These are phyloP conservation scores for Trichoderma harzianum DNA, from an alignment of 2,329 filamentous ascomycete genomes.

Conservation along the genomic window DNA sequence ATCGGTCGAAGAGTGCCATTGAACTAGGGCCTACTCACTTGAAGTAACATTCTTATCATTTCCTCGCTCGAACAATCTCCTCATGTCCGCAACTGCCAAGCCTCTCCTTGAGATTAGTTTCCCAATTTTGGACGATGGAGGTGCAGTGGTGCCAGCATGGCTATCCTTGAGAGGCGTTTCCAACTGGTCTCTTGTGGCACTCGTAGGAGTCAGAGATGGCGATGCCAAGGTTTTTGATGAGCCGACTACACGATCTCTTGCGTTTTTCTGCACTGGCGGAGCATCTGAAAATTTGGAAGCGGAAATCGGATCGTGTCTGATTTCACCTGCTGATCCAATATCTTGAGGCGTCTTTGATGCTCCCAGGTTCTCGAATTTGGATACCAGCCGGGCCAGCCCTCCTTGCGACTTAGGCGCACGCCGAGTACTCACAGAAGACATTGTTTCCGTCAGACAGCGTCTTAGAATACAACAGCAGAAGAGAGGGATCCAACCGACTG, in stretches of 20 bases:
- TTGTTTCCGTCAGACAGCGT: not conserved
- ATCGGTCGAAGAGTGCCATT: not conserved
- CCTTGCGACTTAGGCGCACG: conserved; percentile 5
- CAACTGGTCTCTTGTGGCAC: not conserved
- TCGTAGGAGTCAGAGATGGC: not conserved
- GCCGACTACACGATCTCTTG: not conserved
- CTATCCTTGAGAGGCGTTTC: not conserved
- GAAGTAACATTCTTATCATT: not conserved
- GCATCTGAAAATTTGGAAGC: not conserved
- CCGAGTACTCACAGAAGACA: not conserved
- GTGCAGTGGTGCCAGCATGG: not conserved
- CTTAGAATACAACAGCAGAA: not conserved
- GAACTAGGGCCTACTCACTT: not conserved
- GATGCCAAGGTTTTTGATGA: not conserved
- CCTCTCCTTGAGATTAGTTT: not conserved
- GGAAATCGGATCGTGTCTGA: not conserved
- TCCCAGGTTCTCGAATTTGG: conserved; percentile 36
- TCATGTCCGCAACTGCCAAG: conserved; percentile 26
- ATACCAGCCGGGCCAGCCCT: conserved; percentile 33
- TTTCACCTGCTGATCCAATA: not conserved
- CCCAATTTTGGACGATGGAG: not conserved
- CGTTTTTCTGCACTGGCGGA: not conserved
- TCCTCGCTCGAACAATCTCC: conserved; percentile 25
- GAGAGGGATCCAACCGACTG: not conserved
- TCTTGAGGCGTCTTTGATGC: conserved; percentile 10